Base-by-base conservation (phyloP, 257 asterid genomes). In the Fraxinus quadrangulata region DNA sequence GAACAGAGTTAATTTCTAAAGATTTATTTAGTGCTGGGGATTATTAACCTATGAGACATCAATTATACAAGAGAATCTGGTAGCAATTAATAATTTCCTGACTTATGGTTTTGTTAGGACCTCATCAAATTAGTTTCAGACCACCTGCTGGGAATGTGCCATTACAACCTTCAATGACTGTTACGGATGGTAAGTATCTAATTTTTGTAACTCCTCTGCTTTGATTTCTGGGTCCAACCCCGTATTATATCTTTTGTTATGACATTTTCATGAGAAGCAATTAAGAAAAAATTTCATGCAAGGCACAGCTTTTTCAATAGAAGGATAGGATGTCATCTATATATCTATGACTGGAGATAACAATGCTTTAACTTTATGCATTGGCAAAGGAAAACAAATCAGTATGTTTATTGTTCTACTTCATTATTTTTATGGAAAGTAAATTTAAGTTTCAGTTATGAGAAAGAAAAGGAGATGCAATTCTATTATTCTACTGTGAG, bases 71-170 rank as follows among this genome's bases (percentile, higher is more conserved):
- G 75, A 80, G 77, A 71, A 68, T 19, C 21, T 45, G 78, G 67
- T 72, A 0, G 23, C 74, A 34, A 30, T 40, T 31, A 77, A 70
- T 76, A 75, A 72, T 74, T 33, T 49, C 21, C 65, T 28, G 21
- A 26, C 77, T 80, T 78, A 28, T 71, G 33, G 31, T 78, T 73
- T 76, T 75, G 56, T 40, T 71, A 93, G 99, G 99, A 59, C 98
- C 99, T 56, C 99, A 96, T 78, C 92, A 89, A 80, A 92, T 96
- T 73, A 93, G 99, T 85, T 90, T 85, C 88, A 96, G 97, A 79
- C 98, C 99, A 73, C 74, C 96, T 61, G 94, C 97, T 72, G 85
- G 87, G 75, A 84, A 83, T 75, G 91, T 91, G 85, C 88, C 96
- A 28, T 82, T 96, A 81, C 96, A 96, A 81, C 88, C 91, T 71